Base-by-base conservation (phyloP, 2,329 filamentous ascomycete genomes). In the Alternaria postmessia region DNA sequence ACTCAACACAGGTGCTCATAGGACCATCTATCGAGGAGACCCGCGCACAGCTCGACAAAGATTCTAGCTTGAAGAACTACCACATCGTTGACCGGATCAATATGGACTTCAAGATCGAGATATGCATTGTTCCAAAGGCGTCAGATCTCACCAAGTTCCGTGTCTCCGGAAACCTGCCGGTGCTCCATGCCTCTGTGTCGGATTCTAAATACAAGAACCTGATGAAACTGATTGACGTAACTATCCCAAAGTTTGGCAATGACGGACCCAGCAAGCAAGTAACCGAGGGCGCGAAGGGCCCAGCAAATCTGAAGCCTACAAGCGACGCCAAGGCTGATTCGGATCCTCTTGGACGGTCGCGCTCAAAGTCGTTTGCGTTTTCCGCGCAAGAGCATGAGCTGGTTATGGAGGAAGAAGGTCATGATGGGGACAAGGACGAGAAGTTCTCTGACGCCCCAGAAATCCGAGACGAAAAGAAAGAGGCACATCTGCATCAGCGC, bases 1-100 rank as follows among this genome's bases (percentile, higher is more conserved):
- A 96, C 20, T 96, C 94, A 0, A 99, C 95, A 0, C 95, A 99
- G 78, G 89, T 99, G 18, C 85, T 99, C 44, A 97, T 99, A 64
- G 95, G 95, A 0, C 93, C 94, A 0, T 96, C 94, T 0, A 92
- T 99, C 48, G 90, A 96, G 54, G 91, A 92, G 66, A 95, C 96
- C 0, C 95, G 94, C 74, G 85, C 89, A 5, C 93, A 97, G 69
- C 84, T 99, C 4, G 85, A 86, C 12, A 84, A 88, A 28, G 86
- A 87, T 63, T 87, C 90, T 26, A 87, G 90, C 7, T 84, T 85
- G 1, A 90, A 89, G 57, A 89, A 89, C 64, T 85, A 96, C 66
- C 94, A 98, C 75, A 89, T 99, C 55, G 92, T 99, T 36, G 94
- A 99, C 77, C 89, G 92, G 66, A 99, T 99, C 82, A 99, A 97